Evolutionary conservation across 108 stramenopile species (phyloP).

Genomic region (Cyclotella choctawhatcheeana): DNA sequence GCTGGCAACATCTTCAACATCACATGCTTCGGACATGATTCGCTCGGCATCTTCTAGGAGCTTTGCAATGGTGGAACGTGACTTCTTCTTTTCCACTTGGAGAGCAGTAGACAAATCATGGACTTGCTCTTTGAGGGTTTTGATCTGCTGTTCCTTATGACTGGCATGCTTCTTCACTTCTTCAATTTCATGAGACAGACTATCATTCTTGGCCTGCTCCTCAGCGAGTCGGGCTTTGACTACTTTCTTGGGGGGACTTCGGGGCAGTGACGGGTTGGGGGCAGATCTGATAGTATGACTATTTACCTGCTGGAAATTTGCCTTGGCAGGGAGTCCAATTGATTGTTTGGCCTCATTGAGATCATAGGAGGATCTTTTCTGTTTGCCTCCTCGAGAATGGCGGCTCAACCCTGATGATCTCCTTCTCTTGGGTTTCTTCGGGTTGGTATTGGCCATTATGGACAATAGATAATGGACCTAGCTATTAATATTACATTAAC

Average conservation of each 20-base stretch:
- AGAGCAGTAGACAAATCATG: background rate
- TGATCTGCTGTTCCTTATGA: background rate
- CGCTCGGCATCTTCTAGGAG: conserved; percentile 1
- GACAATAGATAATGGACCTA: too few species aligned
- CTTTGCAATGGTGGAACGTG: background rate
- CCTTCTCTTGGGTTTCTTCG: background rate
- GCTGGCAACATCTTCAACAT: background rate
- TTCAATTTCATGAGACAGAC: background rate
- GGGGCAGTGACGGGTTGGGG: background rate
- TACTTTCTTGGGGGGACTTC: background rate
- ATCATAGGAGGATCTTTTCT: background rate
- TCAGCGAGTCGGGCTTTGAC: background rate
- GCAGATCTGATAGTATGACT: background rate
- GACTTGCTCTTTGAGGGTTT: background rate
- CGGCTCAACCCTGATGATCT: background rate
- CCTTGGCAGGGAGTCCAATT: background rate
- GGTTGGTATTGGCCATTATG: background rate
- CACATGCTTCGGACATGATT: background rate
- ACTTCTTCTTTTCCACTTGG: background rate
- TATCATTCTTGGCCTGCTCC: background rate
- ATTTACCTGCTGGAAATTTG: background rate
- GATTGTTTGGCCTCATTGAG: background rate
- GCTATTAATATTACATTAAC: too few species aligned
- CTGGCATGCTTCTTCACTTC: background rate
- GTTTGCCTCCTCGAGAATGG: background rate